Base-by-base conservation (phyloP, 2,329 filamentous ascomycete species). In the Sporothrix humicola region DNA sequence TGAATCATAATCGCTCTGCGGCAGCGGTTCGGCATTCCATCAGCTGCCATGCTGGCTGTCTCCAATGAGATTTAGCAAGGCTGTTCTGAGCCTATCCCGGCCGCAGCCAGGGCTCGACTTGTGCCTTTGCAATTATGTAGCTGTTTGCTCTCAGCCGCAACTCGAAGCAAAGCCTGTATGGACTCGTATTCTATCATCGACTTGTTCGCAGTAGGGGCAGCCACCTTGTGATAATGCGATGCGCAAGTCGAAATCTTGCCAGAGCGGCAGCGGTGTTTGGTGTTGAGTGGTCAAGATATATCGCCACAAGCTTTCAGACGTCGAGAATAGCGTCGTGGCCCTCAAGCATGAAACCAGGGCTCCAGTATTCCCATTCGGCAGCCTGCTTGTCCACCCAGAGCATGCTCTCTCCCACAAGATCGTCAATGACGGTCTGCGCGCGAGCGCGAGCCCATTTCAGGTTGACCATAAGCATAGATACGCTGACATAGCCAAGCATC, bases 281-380 rank as follows among this genome's bases (percentile, higher is more conserved):
- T 52, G 7, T 37, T 37, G 2, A 6, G 31, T 37, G 31, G 44
- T 68, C 56, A 50, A 54, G 2, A 42, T 31, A 20, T 15, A 8
- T 42, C 23, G 12, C 42, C 20, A 3, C 3, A 26, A 42, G 17
- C n/a, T 54, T 23, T 76, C 72, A 77, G 10, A 77, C 76, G 65
- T 75, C 78, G 31, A 73, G 61, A 50, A 77, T 73, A 46, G 75
- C 77, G 13, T 80, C 81, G 17, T 79, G 78, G 4, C 80, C 78
- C 56, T 85, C 85, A 2, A 85, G 81, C 85, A 95, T 93, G 75
- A 92, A 93, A 0, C 91, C 90, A 0, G 93, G 93, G 74, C 90
- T 93, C 96, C 96, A 99, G 79, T 98, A 99, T 82, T 98, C 95
- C 82, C 91, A 94, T 83, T 98, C 95, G 9, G 88, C 86, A 10